Base-by-base conservation (phyloP, 2,329 filamentous ascomycete species). In the Talaromyces sp. region DNA sequence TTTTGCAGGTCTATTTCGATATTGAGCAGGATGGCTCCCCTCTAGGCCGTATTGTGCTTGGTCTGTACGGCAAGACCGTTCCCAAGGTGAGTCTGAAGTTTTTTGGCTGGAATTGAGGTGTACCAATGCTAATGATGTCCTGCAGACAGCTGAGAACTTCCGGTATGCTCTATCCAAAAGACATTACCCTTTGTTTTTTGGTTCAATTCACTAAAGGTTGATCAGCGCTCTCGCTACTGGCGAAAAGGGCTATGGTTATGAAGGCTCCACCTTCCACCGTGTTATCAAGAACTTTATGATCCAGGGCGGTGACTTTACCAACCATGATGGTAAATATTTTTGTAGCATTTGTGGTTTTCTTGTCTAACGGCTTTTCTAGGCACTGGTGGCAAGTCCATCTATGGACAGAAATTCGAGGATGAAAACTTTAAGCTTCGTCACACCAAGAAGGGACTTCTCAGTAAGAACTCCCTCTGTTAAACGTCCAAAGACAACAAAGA, bases 361-460 rank as follows among this genome's bases (percentile, higher is more conserved):
- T 29, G 27, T 46, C 13, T 38, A 31, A 62, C 62, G 49, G 53
- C 69, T 11, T 21, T n/a, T 43, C 21, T 19, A 79, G 81, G 86
- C 62, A 88, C 85, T 63, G 86, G 86, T 64, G 86, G 86, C 66
- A 86, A 87, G 78, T 86, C 84, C 62, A 88, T 88, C 74, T 88
- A 88, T 70, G 85, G 86, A 65, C 76, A 79, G 63, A 87, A 87
- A 76, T 88, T 89, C 73, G 76, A 80, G 56, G 86, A 89, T 66
- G 86, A 89, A 81, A 89, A 88, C 82, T 87, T 89, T 79, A 87
- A 88, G 80, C 78, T 88, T 70, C 86, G 86, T 77, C 85, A 88
- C 78, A 86, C 78, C 75, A 85, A 85, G 75, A 84, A 82, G 71
- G 85, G 85, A 62, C 78, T 85, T 59, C 75, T 89, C 64, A 86